These are phyloP conservation scores for Pseudogymnoascus sp. DNA, from an alignment of 2,329 filamentous ascomycete species.

Conservation along the genomic window DNA sequence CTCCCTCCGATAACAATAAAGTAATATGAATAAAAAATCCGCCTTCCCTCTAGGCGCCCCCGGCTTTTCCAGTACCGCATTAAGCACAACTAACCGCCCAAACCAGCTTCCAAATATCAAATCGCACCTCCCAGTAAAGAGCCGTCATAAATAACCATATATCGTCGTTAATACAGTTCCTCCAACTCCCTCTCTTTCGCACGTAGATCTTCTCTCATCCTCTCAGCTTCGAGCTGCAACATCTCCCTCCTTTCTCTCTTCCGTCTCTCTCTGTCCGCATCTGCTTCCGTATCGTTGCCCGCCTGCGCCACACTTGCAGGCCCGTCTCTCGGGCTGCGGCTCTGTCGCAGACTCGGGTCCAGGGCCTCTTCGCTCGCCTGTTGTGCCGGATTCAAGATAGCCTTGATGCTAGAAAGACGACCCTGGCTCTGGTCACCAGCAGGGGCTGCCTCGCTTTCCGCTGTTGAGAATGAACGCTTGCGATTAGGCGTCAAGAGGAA, in stretches of 20 bases:
- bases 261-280: constrained; percentile 34
- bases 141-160: constrained; percentile 8
- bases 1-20: neutral
- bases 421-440: constrained; percentile 46
- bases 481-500: constrained; percentile 54
- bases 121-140: neutral
- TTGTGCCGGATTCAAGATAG: constrained; percentile 58
- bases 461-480: constrained; percentile 62
- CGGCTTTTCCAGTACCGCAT: neutral
- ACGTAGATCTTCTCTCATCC: constrained; percentile 48
- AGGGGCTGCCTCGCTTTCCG: constrained; percentile 39
- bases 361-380: constrained; percentile 19
- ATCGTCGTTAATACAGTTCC: constrained; percentile 21
- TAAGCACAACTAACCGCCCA: neutral
- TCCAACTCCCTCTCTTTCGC: constrained; percentile 30
- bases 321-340: constrained; percentile 14
- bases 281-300: neutral
- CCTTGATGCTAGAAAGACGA: constrained; percentile 68
- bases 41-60: neutral
- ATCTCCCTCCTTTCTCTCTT: constrained; percentile 59
- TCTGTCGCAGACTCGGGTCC: constrained; percentile 13
- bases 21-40: neutral
- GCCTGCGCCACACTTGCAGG: neutral
- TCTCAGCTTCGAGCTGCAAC: constrained; percentile 66
- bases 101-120: neutral